A percentile compares a stretch with the other conserved stretches of the same genome.
Evolutionary conservation across 139 green algal species (phyloP).

Genomic region (Closterium sp.): DNA sequence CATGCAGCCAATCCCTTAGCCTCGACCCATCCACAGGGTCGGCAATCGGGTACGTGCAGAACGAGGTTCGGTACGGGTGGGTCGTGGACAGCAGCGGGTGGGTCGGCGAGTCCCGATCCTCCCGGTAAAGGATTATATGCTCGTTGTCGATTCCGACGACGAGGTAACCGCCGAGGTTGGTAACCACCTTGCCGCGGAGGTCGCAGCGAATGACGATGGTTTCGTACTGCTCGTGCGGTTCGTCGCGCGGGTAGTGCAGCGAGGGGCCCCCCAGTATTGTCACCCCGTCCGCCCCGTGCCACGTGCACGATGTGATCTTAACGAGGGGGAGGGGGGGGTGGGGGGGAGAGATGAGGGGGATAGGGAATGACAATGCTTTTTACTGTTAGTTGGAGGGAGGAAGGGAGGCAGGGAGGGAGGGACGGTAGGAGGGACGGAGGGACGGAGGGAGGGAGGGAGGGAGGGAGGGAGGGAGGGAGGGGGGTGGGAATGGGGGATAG

Average conservation of each 20-base stretch:
- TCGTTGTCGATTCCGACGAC: background rate
- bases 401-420: too few relatives aligned
- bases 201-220: background rate
- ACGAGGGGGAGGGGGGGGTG: too few relatives aligned
- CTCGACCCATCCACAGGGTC: slow-evolving; percentile 2
- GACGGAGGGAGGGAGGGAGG: background rate
- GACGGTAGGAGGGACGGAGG: too few relatives aligned
- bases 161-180: slow-evolving; percentile 3
- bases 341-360: too few relatives aligned
- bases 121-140: background rate
- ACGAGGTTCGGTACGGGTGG: background rate
- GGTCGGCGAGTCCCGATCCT: background rate
- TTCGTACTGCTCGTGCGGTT: background rate
- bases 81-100: background rate
- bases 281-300: background rate
- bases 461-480: background rate
- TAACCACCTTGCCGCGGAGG: background rate
- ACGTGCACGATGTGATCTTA: background rate
- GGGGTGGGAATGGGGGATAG: background rate
- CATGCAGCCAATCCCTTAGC: background rate
- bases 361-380: too few relatives aligned
- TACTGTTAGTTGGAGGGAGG: too few relatives aligned
- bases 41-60: slow-evolving; percentile 5
- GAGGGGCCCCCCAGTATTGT: background rate
- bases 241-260: background rate